These are phyloP conservation scores for Pythium volutum DNA, from an alignment of 352 stramenopile genomes.

Conservation along the genomic window DNA sequence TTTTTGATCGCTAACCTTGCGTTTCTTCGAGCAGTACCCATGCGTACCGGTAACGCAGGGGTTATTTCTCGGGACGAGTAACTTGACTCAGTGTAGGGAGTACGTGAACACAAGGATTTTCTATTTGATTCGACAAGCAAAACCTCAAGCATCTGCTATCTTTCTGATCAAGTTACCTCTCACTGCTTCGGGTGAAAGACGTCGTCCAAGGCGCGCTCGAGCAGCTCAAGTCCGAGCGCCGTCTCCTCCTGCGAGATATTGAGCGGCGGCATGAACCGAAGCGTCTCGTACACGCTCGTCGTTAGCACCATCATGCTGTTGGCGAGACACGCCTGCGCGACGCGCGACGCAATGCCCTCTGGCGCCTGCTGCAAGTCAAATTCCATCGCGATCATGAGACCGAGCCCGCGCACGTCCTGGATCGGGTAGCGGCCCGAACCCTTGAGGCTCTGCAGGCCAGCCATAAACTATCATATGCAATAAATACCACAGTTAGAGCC, in stretches of 20 bases:
- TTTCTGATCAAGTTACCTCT: background rate
- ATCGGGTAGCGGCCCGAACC: slow-evolving; percentile 74
- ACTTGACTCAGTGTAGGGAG: too few species aligned
- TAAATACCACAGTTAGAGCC: slow-evolving; percentile 7
- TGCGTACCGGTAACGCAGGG: too few species aligned
- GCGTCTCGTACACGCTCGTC: slow-evolving; percentile 90
- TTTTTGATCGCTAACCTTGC: too few species aligned
- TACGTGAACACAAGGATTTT: background rate
- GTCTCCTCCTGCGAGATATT: slow-evolving; percentile 82
- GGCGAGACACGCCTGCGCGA: slow-evolving; percentile 81
- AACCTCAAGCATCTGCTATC: background rate
- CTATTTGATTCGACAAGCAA: background rate
- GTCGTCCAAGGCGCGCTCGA: slow-evolving; percentile 47
- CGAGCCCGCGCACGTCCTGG: slow-evolving; percentile 88
- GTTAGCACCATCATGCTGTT: slow-evolving; percentile 90
- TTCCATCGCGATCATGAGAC: slow-evolving; percentile 92
- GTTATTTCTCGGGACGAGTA: too few species aligned
- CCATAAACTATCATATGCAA: slow-evolving; percentile 47
- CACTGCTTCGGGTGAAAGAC: slow-evolving; percentile 30
- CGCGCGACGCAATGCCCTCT: slow-evolving; percentile 59
- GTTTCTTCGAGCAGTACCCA: too few species aligned
- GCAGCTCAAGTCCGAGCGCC: slow-evolving; percentile 29
- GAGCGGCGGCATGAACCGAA: slow-evolving; percentile 92
- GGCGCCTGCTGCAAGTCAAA: slow-evolving; percentile 66
- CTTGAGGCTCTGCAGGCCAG: slow-evolving; percentile 76